Conservation (phyloP, 768 basidiomycete genomes). For the Antrodiella citrinella region DNA sequence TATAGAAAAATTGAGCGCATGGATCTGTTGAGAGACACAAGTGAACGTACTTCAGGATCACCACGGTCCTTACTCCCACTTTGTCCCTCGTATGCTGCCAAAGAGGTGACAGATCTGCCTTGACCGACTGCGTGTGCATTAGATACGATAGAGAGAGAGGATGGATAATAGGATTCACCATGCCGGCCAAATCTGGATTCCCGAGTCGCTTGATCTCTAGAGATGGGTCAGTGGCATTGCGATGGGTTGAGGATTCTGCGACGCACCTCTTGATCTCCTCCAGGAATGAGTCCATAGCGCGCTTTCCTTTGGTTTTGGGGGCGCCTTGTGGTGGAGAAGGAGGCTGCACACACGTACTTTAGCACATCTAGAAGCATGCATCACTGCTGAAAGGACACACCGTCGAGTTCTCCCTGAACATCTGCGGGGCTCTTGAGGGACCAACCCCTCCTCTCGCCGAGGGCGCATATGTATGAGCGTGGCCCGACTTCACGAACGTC, state of each 20-base stretch:
- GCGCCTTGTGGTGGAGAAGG: conserved; percentile 48
- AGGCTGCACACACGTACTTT: conserved; percentile 28
- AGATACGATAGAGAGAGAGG: no score
- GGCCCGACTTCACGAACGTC: conserved; percentile 53
- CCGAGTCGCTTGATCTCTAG: conserved; percentile 85
- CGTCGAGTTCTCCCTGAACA: conserved; percentile 25
- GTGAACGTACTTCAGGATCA: conserved; percentile 69
- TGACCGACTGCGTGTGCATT: conserved; percentile 30
- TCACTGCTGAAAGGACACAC: conserved; percentile 15
- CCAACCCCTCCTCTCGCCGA: conserved; percentile 17
- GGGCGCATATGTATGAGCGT: conserved; percentile 44
- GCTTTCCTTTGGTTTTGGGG: conserved; percentile 83
- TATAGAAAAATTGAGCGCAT: conserved; percentile 27
- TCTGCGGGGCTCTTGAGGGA: conserved; percentile 23
- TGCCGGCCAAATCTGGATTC: conserved; percentile 77
- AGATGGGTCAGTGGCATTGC: neutral
- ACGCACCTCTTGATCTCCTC: conserved; percentile 90
- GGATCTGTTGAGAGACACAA: neutral
- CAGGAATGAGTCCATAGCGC: conserved; percentile 93
- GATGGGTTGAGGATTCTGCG: neutral
- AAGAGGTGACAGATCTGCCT: conserved; percentile 77
- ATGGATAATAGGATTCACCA: conserved; percentile 30
- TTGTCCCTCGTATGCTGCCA: conserved; percentile 90
- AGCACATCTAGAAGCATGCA: conserved; percentile 2
- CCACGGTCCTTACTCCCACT: conserved; percentile 86